phyloP scores from a whole-genome alignment of 1,284 basidiomycete species.

The Acaromyces ingoldii region DNA sequence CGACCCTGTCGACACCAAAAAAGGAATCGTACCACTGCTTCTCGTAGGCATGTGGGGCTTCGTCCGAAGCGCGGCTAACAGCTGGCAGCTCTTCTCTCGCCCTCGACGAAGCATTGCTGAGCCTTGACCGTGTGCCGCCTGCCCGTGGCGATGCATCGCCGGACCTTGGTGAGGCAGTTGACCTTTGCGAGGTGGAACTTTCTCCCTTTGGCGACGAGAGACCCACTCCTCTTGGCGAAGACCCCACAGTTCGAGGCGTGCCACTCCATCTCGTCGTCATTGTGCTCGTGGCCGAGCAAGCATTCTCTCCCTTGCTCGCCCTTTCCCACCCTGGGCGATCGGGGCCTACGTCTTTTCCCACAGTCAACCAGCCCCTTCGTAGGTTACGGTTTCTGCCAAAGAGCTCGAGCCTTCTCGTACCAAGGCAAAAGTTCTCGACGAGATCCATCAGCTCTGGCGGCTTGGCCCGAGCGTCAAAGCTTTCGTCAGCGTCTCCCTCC shows the following conservation, averaged over 20 bases:
- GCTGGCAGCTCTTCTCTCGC: no score
- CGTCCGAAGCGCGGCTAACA: not conserved
- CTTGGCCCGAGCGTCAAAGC: conserved; percentile 68
- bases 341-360: conserved; percentile 55
- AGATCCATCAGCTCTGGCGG: conserved; percentile 92
- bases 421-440: conserved; percentile 96
- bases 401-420: conserved; percentile 81
- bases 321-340: conserved; percentile 15
- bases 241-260: no score
- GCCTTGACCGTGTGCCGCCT: no score
- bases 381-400: conserved; percentile 71
- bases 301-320: conserved; percentile 3
- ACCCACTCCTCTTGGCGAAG: no score
- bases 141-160: not conserved
- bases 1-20: conserved; percentile 39
- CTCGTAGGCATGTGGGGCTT: conserved; percentile 16
- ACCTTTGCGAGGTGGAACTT: no score
- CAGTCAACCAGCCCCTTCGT: conserved; percentile 87
- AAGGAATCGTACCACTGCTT: conserved; percentile 27
- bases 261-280: no score
- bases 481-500: conserved; percentile 59
- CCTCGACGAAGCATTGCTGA: no score
- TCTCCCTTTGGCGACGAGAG: no score
- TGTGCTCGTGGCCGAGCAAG: not conserved
- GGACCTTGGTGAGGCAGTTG: no score